Evolutionary conservation across 164 flowering plant species (phyloP), one percentile per base, ranked within the genome.

Genomic region (Macadamia tetraphylla): DNA sequence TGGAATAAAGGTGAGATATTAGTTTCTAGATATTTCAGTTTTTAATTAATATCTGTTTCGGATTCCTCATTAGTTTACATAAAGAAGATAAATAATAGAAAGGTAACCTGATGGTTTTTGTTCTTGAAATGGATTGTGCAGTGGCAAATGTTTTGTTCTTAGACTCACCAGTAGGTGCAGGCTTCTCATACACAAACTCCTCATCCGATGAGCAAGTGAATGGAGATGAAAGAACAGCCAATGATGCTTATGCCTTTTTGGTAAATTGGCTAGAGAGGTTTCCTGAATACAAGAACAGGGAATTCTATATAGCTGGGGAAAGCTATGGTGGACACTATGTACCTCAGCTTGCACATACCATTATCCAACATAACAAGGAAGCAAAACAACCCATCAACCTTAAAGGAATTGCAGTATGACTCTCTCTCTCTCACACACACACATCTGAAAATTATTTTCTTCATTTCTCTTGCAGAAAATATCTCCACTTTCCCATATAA

Each of bases 101-200:
- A 23, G 23, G 23, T 23, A 23, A 23, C 23, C 23, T 23, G 23
- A 23, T 23, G 23, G 23, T 23, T 23, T 23, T 23, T 23, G 23
- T 23, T 23, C 23, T 23, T 23, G 23, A 23, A 23, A 23, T 23
- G 23, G 23, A 23, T 23, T 23, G 23, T 23, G 23, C 70, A 90
- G 96, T 73, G 43, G 92, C 90, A n/a, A 90, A 88, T 71, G 87
- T 90, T 0, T 52, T 90, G 79, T 90, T 88, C 73, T 59, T 90
- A 70, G 96, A 88, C 64, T 83, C 93, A 0, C 93, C 93, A 0
- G 89, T 84, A 0, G 90, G 93, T n/a, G 90, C 84, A 9, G 93
- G 96, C 10, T 90, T 81, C 73, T 90, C 96, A 0, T 88, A 88
- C 69, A 81, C 93, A 0, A 90, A 90, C 67, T 79, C 51, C 6